phyloP scores from a whole-genome alignment of 73 alveolate species.

The Stentor coeruleus region DNA sequence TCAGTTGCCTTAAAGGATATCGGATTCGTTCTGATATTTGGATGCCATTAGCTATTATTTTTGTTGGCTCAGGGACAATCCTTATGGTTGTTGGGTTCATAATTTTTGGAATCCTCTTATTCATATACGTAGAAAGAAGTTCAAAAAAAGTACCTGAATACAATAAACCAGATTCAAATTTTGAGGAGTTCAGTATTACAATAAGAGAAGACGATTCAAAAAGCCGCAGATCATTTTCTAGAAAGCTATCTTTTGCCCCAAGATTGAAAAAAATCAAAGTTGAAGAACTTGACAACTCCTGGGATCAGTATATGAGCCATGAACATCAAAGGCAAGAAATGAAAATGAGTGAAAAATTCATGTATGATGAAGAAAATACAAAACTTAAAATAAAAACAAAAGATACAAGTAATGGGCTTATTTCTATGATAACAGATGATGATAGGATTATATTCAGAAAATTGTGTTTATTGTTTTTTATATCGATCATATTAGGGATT shows the following conservation, averaged over 20 bases:
- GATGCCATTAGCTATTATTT: neutral
- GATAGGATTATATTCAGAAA: conserved; percentile 6
- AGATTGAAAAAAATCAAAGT: neutral
- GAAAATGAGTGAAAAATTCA: neutral
- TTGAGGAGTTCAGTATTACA: neutral
- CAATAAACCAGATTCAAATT: neutral
- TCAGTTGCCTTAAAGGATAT: neutral
- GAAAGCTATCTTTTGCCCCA: neutral
- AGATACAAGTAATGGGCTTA: neutral
- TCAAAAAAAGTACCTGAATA: neutral
- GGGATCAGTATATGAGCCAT: neutral
- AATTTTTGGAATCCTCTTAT: neutral
- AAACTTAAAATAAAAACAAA: neutral
- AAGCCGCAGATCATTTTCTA: neutral
- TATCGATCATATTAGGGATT: neutral
- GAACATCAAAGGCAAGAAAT: conserved; percentile 3
- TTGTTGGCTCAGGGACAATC: neutral
- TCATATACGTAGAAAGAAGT: neutral
- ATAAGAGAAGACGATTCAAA: neutral
- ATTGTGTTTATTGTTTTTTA: conserved; percentile 31
- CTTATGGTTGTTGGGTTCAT: conserved; percentile 1
- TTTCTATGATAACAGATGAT: conserved; percentile 2
- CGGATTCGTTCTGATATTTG: neutral
- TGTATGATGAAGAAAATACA: neutral
- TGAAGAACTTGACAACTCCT: neutral